phyloP scores from a whole-genome alignment of 495 filamentous ascomycete species.

The Apiosordaria backusii region DNA sequence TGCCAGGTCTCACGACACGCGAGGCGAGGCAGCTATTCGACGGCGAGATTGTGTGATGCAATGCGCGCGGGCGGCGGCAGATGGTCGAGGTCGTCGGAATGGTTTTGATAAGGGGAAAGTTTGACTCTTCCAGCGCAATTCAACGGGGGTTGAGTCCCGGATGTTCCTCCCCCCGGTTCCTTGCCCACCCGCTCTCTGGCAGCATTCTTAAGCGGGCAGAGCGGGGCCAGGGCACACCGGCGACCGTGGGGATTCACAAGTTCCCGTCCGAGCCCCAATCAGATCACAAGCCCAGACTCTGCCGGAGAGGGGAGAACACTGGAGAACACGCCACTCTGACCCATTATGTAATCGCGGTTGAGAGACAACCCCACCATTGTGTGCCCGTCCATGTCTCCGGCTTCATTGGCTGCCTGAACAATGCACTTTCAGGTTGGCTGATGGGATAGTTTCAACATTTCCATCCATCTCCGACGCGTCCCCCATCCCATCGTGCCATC shows the following conservation, averaged over 20 bases:
- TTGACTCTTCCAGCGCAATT: background rate
- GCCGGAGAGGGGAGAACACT: background rate
- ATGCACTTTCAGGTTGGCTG: background rate
- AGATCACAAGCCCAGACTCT: background rate
- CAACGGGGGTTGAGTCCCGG: background rate
- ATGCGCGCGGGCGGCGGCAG: conserved; percentile 25
- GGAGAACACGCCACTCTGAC: background rate
- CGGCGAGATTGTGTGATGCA: conserved; percentile 25
- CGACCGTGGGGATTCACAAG: background rate
- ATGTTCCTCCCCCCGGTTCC: background rate
- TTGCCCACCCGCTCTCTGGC: background rate
- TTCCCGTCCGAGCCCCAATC: background rate
- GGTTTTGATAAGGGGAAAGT: background rate
- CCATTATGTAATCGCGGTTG: background rate
- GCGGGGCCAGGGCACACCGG: background rate
- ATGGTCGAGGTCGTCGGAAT: background rate
- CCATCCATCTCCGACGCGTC: too few species aligned
- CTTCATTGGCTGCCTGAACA: background rate
- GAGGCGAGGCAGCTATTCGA: conserved; percentile 17
- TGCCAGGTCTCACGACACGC: conserved; percentile 11
- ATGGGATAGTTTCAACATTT: background rate
- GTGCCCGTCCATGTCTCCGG: background rate
- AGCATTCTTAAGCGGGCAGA: background rate
- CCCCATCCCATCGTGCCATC: background rate
- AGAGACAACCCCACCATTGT: background rate